Evolutionary conservation across 2,329 filamentous ascomycete species (phyloP).

Genomic region (Fusarium setosum): DNA sequence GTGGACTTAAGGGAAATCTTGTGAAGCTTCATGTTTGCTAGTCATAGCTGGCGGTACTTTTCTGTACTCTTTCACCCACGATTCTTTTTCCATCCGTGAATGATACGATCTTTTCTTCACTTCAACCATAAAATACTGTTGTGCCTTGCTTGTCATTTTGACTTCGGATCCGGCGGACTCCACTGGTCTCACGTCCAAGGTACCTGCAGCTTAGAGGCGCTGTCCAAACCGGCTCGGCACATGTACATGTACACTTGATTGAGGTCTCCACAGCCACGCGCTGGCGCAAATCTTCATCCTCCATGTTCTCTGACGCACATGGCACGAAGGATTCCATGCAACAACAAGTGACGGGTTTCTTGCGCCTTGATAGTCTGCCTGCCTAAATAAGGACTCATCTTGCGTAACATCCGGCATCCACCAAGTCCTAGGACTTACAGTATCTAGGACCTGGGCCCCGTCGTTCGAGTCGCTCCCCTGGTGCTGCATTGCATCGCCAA

Average conservation of each 20-base stretch:
- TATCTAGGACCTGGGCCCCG: not conserved
- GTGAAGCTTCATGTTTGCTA: not conserved
- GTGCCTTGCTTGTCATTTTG: conserved; percentile 5
- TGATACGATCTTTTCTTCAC: not conserved
- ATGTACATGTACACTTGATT: not conserved
- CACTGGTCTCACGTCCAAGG: not conserved
- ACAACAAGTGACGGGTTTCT: not conserved
- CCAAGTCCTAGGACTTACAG: not conserved
- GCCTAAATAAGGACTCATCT: not conserved
- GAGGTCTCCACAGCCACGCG: conserved; percentile 26
- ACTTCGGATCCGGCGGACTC: conserved; percentile 21
- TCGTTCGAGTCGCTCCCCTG: conserved; percentile 7
- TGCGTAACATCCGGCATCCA: too few relatives aligned
- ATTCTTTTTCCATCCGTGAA: not conserved
- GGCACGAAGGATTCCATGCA: conserved; percentile 6
- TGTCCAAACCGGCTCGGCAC: not conserved
- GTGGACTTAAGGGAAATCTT: not conserved
- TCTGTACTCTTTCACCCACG: not conserved
- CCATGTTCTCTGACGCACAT: conserved; percentile 23
- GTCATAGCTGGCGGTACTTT: not conserved
- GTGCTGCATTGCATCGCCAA: conserved; percentile 4
- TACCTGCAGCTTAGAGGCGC: not conserved
- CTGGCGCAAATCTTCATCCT: conserved; percentile 19
- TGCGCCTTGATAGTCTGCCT: not conserved
- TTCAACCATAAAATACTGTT: conserved; percentile 2